phyloP scores from a whole-genome alignment of 1,139 yeast species.

The Geotrichum aggregatum region DNA sequence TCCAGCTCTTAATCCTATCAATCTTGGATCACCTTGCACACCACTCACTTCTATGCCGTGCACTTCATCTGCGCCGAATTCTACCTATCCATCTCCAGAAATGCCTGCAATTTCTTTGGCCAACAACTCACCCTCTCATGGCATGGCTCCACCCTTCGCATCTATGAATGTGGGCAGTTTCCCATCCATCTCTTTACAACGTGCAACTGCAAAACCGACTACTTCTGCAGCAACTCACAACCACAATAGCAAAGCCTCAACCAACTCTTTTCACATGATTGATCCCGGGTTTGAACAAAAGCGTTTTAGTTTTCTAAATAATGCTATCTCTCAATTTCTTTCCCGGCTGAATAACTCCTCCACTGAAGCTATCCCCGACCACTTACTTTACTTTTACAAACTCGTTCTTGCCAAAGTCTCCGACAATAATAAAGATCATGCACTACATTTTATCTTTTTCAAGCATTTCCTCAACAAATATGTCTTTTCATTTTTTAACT shows the following conservation, averaged over 20 bases:
- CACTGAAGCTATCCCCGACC: slow-evolving; percentile 28
- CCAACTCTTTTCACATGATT: slow-evolving; percentile 15
- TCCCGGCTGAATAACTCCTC: slow-evolving; percentile 27
- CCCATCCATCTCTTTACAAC: slow-evolving; percentile 19
- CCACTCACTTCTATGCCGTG: slow-evolving; percentile 9
- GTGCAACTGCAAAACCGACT: slow-evolving; percentile 17
- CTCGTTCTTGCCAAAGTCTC: slow-evolving; percentile 27
- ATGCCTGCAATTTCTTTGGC: slow-evolving; percentile 26
- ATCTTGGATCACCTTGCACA: slow-evolving; percentile 15
- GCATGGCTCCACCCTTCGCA: slow-evolving; percentile 11
- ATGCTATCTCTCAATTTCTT: slow-evolving; percentile 24
- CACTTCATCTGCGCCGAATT: slow-evolving; percentile 25
- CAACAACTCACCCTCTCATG: slow-evolving; percentile 7
- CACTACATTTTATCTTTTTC: slow-evolving; percentile 26
- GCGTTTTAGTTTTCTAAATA: slow-evolving; percentile 24
- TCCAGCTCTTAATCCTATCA: slow-evolving; percentile 14
- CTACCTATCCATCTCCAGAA: slow-evolving; percentile 30
- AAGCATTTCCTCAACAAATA: slow-evolving; percentile 30
- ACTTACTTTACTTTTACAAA: slow-evolving; percentile 27
- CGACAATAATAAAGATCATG: slow-evolving; percentile 20
- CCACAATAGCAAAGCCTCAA: slow-evolving; percentile 7
- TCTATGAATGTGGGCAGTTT: slow-evolving; percentile 8
- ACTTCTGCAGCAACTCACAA: slow-evolving; percentile 10
- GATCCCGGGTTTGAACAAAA: slow-evolving; percentile 20
- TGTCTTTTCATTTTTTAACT: slow-evolving; percentile 25